Percentiles rank a stretch among this genome's conserved stretches.
phyloP scores from a whole-genome alignment of 192 early-diverging fungal genomes.

The Coemansia biformis region DNA sequence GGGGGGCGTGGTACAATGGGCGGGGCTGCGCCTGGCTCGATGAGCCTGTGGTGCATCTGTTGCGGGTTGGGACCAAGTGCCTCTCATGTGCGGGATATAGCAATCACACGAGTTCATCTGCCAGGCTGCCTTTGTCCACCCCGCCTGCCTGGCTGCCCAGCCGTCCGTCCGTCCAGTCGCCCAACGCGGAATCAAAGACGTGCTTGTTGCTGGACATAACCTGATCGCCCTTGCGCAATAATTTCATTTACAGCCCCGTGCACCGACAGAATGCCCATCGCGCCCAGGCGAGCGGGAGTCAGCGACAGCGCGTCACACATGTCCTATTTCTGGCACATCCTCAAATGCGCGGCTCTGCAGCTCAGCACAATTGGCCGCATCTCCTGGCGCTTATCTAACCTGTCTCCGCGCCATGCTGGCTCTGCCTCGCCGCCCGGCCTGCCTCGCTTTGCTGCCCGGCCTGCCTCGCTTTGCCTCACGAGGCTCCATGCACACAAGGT shows the following conservation, averaged over 20 bases:
- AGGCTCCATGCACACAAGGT: no score
- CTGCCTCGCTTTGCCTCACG: no score
- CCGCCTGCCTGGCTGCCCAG: not conserved
- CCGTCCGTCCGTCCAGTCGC: not conserved
- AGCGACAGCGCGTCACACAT: no score
- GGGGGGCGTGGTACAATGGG: not conserved
- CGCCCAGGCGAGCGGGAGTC: no score
- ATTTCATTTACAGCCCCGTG: no score
- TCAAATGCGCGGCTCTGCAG: conserved; percentile 1
- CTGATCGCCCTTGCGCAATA: no score
- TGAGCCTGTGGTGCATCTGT: conserved; percentile 1
- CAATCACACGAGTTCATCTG: conserved; percentile 12
- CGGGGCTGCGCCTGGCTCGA: not conserved
- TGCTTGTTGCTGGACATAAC: no score
- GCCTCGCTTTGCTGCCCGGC: no score
- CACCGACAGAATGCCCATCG: no score
- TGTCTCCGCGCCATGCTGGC: not conserved
- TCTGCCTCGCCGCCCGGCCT: no score
- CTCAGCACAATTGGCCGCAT: not conserved
- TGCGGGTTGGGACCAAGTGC: conserved; percentile 10
- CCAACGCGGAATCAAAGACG: no score
- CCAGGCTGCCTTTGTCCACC: conserved; percentile 5
- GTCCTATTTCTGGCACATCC: conserved; percentile 2
- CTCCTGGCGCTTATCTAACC: conserved; percentile 1
- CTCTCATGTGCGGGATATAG: conserved; percentile 16